Conservation (phyloP, 805 yeast genomes). For the Wickerhamomyces ciferrii region DNA sequence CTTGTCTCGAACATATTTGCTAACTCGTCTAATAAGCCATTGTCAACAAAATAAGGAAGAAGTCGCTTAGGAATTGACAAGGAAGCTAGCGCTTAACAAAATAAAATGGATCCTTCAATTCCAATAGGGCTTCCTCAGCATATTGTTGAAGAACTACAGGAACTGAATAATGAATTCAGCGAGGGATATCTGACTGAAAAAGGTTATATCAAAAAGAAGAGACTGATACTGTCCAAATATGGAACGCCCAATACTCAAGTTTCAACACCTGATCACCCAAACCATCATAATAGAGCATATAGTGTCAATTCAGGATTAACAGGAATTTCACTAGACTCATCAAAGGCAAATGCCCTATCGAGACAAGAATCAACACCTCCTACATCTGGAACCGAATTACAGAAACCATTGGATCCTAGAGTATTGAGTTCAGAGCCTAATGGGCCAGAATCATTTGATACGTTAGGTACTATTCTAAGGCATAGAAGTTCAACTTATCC, state of each 20-base stretch:
- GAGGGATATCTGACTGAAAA: slow-evolving; percentile 73
- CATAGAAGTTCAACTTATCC: slow-evolving; percentile 64
- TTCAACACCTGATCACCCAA: slow-evolving; percentile 1
- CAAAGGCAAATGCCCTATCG: slow-evolving; percentile 18
- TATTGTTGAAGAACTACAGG: slow-evolving; percentile 25
- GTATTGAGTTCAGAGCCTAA: slow-evolving; percentile 31
- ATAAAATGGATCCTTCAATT: slow-evolving; percentile 17
- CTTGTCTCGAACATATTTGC: too few relatives aligned
- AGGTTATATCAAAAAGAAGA: slow-evolving; percentile 61
- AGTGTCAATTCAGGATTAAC: slow-evolving; percentile 19
- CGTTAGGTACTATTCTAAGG: slow-evolving; percentile 66
- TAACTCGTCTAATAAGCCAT: too few relatives aligned
- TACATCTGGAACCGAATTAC: slow-evolving; percentile 16
- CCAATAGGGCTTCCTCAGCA: slow-evolving; percentile 16
- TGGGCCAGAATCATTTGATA: slow-evolving; percentile 43
- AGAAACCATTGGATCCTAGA: slow-evolving; percentile 57
- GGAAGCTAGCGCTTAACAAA: background rate
- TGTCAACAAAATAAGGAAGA: too few relatives aligned
- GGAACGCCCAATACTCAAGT: slow-evolving; percentile 8
- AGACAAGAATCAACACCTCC: slow-evolving; percentile 27
- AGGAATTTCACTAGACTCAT: slow-evolving; percentile 25
- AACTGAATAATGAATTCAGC: slow-evolving; percentile 43
- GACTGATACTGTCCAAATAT: slow-evolving; percentile 26
- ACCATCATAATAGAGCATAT: slow-evolving; percentile 16
- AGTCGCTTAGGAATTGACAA: too few relatives aligned